Evolutionary conservation across 1,284 basidiomycete species (phyloP).

Genomic region (Acaromyces ingoldii): DNA sequence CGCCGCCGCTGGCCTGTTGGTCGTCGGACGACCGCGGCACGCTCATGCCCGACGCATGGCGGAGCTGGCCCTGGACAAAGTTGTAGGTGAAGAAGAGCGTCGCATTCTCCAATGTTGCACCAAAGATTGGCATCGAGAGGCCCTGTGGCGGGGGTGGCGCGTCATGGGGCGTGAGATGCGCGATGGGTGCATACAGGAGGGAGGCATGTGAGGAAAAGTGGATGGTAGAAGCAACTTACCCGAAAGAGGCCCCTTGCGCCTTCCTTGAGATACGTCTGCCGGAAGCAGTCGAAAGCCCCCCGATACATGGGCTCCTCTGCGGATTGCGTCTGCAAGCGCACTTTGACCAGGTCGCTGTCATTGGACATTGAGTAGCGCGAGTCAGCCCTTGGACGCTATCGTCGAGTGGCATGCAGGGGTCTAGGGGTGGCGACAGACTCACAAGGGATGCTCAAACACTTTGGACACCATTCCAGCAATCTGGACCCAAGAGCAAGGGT

Average conservation of each 20-base stretch:
- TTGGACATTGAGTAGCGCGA: too few relatives aligned
- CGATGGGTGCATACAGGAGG: background rate
- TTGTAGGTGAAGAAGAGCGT: constrained; percentile 80
- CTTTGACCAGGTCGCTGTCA: constrained; percentile 44
- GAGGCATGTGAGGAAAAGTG: background rate
- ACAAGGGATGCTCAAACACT: constrained; percentile 48
- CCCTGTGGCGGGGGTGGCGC: constrained; percentile 58
- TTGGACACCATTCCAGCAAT: constrained; percentile 49
- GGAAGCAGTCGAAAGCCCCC: constrained; percentile 37
- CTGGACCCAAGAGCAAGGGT: too few relatives aligned
- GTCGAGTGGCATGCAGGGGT: background rate
- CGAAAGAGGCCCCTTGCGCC: constrained; percentile 46
- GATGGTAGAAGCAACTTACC: constrained; percentile 5
- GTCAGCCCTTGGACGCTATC: too few relatives aligned
- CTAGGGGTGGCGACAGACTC: background rate
- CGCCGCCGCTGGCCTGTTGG: background rate
- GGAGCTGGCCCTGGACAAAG: constrained; percentile 69
- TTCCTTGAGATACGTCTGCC: constrained; percentile 34
- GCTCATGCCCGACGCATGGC: constrained; percentile 29
- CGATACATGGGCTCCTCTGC: constrained; percentile 18
- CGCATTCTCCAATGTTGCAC: constrained; percentile 87
- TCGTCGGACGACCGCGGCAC: background rate
- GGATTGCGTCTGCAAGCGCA: constrained; percentile 46
- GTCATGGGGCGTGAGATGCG: background rate
- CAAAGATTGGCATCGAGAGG: constrained; percentile 77